Evolutionary conservation across 805 yeast species (phyloP), one percentile per base, ranked within the genome.

Genomic region (Barnettozyma sp.): DNA sequence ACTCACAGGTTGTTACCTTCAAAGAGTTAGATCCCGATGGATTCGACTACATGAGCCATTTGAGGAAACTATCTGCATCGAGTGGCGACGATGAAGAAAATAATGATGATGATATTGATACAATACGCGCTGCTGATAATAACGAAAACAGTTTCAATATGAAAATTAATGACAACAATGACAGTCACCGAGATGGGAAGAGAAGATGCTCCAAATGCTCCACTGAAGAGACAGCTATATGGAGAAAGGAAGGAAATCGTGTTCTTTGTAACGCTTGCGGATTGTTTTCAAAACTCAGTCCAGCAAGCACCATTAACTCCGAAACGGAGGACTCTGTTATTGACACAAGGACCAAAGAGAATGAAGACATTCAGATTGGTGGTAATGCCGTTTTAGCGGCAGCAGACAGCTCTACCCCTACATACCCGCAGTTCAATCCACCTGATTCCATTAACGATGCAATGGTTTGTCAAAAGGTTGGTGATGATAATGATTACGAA

Each of bases 211-310:
- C 32, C 8, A 19, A 24, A 8, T 29, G 32, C 14, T 29, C 32
- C 16, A 29, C 32, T 7, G 23, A 29, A 13, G 21, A 18, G 23
- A 29, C 32, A 9, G 23, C 32, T 20, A 22, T 29, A 6, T 29
- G 32, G 32, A 19, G 32, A 20, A 20, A 17, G 32, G 24, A 29
- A n/a, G 23, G 13, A n/a, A 8, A 16, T 13, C 10, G 23, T 16
- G 17, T 29, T n/a, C 22, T 29, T 10, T 29, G 32, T 12, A 29
- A 29, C 11, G 32, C 32, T 4, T 29, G 32, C 14, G 32, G 32
- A 8, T 20, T 29, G 23, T 29, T 8, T 13, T 13, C 32, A 4
- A 18, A 20, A 20, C 14, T 29, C 18, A 20, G 24, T 17, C 12
- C 32, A 20, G 17, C 12, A 20, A n/a, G 22, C 17, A 6, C 23